Base-by-base conservation (phyloP, 352 stramenopile genomes). In the Blastocystis sp. region DNA sequence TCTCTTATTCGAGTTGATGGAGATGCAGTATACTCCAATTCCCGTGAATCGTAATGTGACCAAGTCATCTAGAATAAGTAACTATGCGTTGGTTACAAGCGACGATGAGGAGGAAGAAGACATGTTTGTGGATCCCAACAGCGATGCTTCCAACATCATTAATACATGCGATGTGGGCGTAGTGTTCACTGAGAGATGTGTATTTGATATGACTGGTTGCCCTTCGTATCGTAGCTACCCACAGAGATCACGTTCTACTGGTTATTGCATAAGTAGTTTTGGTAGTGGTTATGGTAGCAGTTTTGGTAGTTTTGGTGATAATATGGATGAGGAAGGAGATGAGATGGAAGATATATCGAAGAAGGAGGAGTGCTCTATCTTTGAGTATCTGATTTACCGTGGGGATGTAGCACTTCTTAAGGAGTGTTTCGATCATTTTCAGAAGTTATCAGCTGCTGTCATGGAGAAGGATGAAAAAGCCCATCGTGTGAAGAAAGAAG, bases 1-100 rank as follows among this genome's bases (percentile, higher is more conserved):
- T 19, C 56, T 84, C 44, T 37, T 84, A 6, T 84, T 84, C 42
- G 73, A 84, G 33, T 37, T 84, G 73, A 17, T 84, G 51, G 48
- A 22, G 13, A 69, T 53, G 22, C 78, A 89, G n/a, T 89, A 89
- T 24, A 89, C 78, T 40, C 78, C 78, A 13, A 89, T 89, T 51
- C 37, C 37, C 1, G 48, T 79, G 3, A 35, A 68, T 59, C 51
- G 54, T 30, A 70, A 76, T 24, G 44, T 79, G 0, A 44, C 4
- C 37, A 42, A 76, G 60, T 30, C n/a, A 0, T 51, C 33, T 27
- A 7, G 44, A 3, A 48, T 89, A 11, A 89, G 78, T 42, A 89
- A 89, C 33, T 89, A 89, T 44, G 78, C 78, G 4, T 35, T 89
- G 11, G 66, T 89, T 0, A 37, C 17, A 13, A 57, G 60, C 22